These are phyloP conservation scores for Thermomucor indicae-seudaticae DNA, from an alignment of 371 early-diverging fungal species.

Conservation along the genomic window DNA sequence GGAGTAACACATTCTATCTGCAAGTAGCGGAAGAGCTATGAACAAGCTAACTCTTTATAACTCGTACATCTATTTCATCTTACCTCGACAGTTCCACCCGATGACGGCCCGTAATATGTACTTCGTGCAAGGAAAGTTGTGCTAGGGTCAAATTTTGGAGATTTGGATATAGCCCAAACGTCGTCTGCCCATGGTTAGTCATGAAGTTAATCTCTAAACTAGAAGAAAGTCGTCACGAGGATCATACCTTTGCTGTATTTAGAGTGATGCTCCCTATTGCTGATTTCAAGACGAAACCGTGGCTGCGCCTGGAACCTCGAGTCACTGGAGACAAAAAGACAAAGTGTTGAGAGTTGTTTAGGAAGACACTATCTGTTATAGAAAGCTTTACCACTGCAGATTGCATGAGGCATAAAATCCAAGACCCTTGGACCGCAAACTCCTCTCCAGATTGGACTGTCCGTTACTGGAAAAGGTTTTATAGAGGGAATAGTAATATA, in stretches of 20 bases:
- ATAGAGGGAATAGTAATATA: slow-evolving; percentile 24
- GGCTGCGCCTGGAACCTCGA: neutral
- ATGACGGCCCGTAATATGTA: slow-evolving; percentile 56
- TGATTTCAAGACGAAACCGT: slow-evolving; percentile 21
- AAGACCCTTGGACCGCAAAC: slow-evolving; percentile 31
- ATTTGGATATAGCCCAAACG: slow-evolving; percentile 62
- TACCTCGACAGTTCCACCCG: slow-evolving; percentile 49
- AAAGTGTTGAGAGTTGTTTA: too few relatives aligned
- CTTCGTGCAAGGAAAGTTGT: slow-evolving; percentile 53
- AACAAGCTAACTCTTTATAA: neutral
- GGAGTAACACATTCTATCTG: slow-evolving; percentile 46
- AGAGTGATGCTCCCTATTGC: slow-evolving; percentile 45
- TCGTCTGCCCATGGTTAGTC: slow-evolving; percentile 41
- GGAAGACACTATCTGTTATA: neutral
- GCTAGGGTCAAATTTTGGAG: slow-evolving; percentile 39
- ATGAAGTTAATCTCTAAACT: too few relatives aligned
- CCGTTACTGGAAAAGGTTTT: slow-evolving; percentile 20
- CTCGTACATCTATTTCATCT: neutral
- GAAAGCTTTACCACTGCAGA: slow-evolving; percentile 11
- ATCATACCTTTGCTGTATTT: slow-evolving; percentile 42
- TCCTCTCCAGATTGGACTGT: slow-evolving; percentile 21
- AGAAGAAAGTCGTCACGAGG: neutral
- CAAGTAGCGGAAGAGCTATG: neutral
- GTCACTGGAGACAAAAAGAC: slow-evolving; percentile 1
- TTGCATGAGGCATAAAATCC: slow-evolving; percentile 29